Evolutionary conservation across 345 rosid genomes (phyloP), one percentile per base, ranked within the genome.

Genomic region (Eucalyptus tenuipes): DNA sequence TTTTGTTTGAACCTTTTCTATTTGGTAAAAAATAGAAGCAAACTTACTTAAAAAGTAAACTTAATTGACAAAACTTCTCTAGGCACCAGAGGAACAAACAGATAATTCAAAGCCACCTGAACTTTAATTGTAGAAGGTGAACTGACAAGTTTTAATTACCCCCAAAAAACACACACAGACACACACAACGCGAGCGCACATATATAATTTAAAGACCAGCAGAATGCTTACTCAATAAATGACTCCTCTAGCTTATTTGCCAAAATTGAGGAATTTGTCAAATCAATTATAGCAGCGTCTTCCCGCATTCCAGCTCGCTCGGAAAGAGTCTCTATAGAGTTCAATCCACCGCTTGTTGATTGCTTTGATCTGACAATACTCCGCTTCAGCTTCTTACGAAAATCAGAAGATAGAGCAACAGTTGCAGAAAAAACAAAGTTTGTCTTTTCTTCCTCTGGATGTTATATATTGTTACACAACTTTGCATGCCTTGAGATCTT

Each of bases 401-500:
- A 98, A 92, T 95, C 99, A 45, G 96, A 91, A 88, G 99, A 97
- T 68, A 98, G 93, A 49, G 98, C 97, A 90, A 98, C 88, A 90
- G 99, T 97, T 66, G 99, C 99, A 90, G 99, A 98, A 91, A 98
- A 98, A 82, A 98, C 99, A 92, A 95, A 10, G 99, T 96, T 92
- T 96, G 97, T 91, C 99, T 93, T 93, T 95, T 94, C 94, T 97
- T 98, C 93, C 91, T 95, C 86, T 94, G 95, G 89, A 90, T 86
- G 91, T 92, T 96, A 50, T 95, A 89, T 89, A 92, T 91, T 64
- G 97, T 95, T 42, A 92, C 91, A 90, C 94, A 92, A 90, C 88
- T 95, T 88, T 94, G 91, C 61, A 91, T 88, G 90, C 93, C 90
- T 91, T 93, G 93, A 82, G 91, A 89, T 52, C 93, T 89, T 89